Conservation (phyloP, 495 filamentous ascomycete genomes). For the Hypoxylon trugodes region DNA sequence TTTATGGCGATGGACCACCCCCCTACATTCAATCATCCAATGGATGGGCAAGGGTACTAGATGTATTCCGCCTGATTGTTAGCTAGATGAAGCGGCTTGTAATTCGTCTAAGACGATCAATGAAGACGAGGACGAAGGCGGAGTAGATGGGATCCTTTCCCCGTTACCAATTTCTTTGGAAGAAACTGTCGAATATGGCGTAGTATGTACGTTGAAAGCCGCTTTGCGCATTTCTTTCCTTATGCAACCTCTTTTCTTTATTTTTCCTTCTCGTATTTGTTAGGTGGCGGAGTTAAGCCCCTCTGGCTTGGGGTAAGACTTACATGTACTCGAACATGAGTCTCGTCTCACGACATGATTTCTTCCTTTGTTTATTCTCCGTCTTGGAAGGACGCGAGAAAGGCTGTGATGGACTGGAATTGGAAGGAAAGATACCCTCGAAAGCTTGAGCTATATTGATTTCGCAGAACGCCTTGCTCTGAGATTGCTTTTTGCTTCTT, state of each 20-base stretch:
- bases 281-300: neutral
- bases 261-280: neutral
- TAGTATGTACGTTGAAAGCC: neutral
- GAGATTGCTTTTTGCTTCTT: conserved; percentile 19
- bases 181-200: neutral
- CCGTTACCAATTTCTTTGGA: neutral
- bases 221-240: neutral
- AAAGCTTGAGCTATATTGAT: conserved; percentile 23
- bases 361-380: conserved; percentile 12
- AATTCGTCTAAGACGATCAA: neutral
- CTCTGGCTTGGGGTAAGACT: conserved; percentile 13
- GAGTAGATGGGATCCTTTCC: neutral
- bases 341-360: conserved; percentile 23
- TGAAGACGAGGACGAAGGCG: no score
- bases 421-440: conserved; percentile 37
- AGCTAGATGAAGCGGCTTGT: neutral
- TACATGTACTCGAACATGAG: conserved; percentile 19
- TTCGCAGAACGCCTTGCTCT: conserved; percentile 14
- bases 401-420: conserved; percentile 24
- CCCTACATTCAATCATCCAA: conserved; percentile 44
- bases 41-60: conserved; percentile 48
- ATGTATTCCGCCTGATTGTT: conserved; percentile 16
- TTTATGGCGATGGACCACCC: conserved; percentile 65
- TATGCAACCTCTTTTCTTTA: neutral
- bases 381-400: conserved; percentile 15